A percentile compares a stretch with the other conserved stretches of the same genome.
Evolutionary conservation across 352 stramenopile genomes (phyloP).

Genomic region (Pythium periplocum): DNA sequence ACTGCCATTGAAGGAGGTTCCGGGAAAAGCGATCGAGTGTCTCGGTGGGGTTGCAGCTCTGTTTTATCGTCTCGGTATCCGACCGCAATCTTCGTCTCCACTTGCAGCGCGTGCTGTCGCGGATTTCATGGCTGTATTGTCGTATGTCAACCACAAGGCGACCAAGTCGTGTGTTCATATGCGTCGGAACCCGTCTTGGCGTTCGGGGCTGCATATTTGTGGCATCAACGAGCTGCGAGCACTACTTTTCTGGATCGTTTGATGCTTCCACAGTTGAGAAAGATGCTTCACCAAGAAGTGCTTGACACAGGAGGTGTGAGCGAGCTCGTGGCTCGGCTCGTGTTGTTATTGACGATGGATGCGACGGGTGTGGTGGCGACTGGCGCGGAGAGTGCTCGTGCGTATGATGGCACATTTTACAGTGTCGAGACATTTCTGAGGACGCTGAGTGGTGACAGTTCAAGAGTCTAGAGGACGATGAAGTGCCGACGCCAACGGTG

Average conservation of each 20-base stretch:
- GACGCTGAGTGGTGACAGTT: not conserved
- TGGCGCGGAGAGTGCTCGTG: not conserved
- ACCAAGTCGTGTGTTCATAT: conserved; percentile 7
- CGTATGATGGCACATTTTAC: conserved; percentile 1
- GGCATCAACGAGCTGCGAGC: too few relatives aligned
- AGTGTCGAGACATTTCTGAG: not conserved
- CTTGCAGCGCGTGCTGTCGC: too few relatives aligned
- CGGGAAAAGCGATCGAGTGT: too few relatives aligned
- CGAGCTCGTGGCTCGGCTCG: not conserved
- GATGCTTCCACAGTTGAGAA: not conserved
- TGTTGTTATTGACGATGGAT: conserved; percentile 4
- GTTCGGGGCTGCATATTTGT: conserved; percentile 12
- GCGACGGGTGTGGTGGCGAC: conserved; percentile 1
- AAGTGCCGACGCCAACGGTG: too few relatives aligned
- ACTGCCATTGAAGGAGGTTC: not conserved
- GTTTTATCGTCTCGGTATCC: too few relatives aligned
- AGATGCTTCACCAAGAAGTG: not conserved
- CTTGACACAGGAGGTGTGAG: not conserved
- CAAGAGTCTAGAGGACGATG: too few relatives aligned
- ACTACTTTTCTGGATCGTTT: not conserved
- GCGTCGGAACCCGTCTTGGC: conserved; percentile 18
- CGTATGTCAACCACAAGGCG: not conserved
- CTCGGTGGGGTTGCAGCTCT: too few relatives aligned
- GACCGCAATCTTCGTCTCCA: not conserved
- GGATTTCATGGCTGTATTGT: too few relatives aligned